Evolutionary conservation across 495 filamentous ascomycete species (phyloP).

Genomic region (Neurospora sp.): DNA sequence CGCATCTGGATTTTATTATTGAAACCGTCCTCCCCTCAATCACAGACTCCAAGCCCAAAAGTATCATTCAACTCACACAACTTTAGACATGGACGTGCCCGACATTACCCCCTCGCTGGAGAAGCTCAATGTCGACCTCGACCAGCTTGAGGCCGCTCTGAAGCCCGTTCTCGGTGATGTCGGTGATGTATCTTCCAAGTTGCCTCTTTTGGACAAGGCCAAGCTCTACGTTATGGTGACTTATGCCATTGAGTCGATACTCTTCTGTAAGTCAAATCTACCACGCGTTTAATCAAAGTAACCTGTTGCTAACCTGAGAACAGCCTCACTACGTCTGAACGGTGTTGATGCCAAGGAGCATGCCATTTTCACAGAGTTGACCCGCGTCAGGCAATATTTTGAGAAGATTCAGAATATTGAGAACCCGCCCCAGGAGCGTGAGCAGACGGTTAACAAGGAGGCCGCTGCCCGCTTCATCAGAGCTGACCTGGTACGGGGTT

Average conservation of each 20-base stretch:
- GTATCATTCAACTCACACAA: neutral
- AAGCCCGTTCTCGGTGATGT: constrained; percentile 55
- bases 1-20: neutral
- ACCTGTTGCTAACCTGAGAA: constrained; percentile 18
- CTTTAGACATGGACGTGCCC: constrained; percentile 28
- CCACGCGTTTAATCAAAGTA: too few species aligned
- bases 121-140: constrained; percentile 63
- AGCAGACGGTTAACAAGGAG: constrained; percentile 61
- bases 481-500: constrained; percentile 53
- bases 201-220: constrained; percentile 87
- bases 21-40: neutral
- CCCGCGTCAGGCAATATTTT: constrained; percentile 80
- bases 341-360: constrained; percentile 74
- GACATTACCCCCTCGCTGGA: constrained; percentile 48
- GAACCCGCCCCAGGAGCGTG: constrained; percentile 41
- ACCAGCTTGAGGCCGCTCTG: constrained; percentile 65
- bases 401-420: constrained; percentile 72
- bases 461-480: constrained; percentile 75
- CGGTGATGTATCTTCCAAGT: constrained; percentile 56
- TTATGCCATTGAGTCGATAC: constrained; percentile 82
- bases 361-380: constrained; percentile 73
- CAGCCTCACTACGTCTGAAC: constrained; percentile 71
- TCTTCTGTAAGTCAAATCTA: constrained; percentile 59
- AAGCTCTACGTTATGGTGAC: constrained; percentile 77
- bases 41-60: neutral